A percentile compares a stretch with the other conserved stretches of the same genome.
Conservation (phyloP, 495 filamentous ascomycete genomes). For the Aspergillus ostianus region DNA sequence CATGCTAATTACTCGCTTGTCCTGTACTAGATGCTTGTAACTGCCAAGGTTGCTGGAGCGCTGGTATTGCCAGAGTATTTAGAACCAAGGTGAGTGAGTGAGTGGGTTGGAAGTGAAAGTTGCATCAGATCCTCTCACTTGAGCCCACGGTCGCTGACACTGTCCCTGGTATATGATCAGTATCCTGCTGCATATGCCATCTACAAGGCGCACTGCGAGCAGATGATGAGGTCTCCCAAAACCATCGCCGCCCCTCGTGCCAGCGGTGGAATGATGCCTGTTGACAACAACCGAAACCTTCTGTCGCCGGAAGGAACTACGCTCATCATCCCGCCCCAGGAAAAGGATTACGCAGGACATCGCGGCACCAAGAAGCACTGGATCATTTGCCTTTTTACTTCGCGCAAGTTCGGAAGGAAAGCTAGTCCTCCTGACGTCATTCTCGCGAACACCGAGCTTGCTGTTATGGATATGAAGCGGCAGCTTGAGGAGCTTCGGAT, state of each 20-base stretch:
- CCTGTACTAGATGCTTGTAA: slow-evolving; percentile 45
- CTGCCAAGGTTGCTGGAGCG: slow-evolving; percentile 42
- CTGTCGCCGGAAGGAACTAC: slow-evolving; percentile 36
- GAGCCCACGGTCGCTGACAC: background rate
- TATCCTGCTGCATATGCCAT: slow-evolving; percentile 40
- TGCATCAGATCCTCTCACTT: background rate
- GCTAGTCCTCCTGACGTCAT: slow-evolving; percentile 31
- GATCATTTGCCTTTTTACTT: slow-evolving; percentile 52
- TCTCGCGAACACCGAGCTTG: slow-evolving; percentile 36
- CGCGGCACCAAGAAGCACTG: slow-evolving; percentile 32
- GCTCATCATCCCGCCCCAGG: slow-evolving; percentile 44
- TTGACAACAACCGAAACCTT: background rate
- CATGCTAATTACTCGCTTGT: background rate
- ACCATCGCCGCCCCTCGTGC: background rate
- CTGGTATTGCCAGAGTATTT: slow-evolving; percentile 41
- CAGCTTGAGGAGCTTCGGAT: slow-evolving; percentile 24
- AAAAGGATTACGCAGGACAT: slow-evolving; percentile 17
- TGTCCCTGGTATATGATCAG: slow-evolving; percentile 17
- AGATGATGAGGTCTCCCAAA: background rate
- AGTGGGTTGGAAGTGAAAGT: background rate
- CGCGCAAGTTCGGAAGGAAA: slow-evolving; percentile 27
- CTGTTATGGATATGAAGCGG: slow-evolving; percentile 36
- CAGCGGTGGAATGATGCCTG: background rate
- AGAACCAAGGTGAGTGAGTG: slow-evolving; percentile 26
- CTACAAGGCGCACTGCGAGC: slow-evolving; percentile 35